These are phyloP conservation scores for Cladophialophora psammophila DNA, from an alignment of 2,329 filamentous ascomycete genomes.

Conservation along the genomic window DNA sequence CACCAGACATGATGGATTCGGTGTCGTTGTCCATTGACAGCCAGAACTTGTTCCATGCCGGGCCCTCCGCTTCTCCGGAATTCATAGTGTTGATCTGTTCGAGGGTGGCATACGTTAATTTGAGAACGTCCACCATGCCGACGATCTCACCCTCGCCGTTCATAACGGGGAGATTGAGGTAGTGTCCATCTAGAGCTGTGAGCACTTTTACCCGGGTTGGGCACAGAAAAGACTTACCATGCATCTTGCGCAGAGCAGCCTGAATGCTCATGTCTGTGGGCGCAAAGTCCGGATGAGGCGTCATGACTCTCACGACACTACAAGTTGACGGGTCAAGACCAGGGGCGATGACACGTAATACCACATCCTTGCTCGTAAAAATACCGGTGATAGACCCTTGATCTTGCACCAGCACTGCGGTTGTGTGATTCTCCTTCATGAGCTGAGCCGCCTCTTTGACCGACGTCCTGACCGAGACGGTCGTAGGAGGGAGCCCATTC, in stretches of 20 bases:
- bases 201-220: background rate
- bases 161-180: slow-evolving; percentile 98
- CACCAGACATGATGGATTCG: slow-evolving; percentile 94
- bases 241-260: slow-evolving; percentile 97
- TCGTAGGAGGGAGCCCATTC: slow-evolving; percentile 88
- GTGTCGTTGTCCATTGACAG: slow-evolving; percentile 92
- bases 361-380: slow-evolving; percentile 99
- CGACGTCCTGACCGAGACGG: slow-evolving; percentile 92
- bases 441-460: slow-evolving; percentile 93
- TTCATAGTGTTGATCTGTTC: slow-evolving; percentile 92
- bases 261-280: slow-evolving; percentile 99
- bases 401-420: slow-evolving; percentile 93
- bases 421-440: slow-evolving; percentile 99
- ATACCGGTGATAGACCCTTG: slow-evolving; percentile 98
- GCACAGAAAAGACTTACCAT: slow-evolving; percentile 68
- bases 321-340: slow-evolving; percentile 92
- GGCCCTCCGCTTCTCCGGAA: slow-evolving; percentile 86
- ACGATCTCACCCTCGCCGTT: slow-evolving; percentile 97
- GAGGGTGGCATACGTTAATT: slow-evolving; percentile 95
- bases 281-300: slow-evolving; percentile 97
- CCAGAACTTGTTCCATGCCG: slow-evolving; percentile 99
- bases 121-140: slow-evolving; percentile 98
- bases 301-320: slow-evolving; percentile 99
- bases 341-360: slow-evolving; percentile 95
- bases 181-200: slow-evolving; percentile 79